phyloP scores from a whole-genome alignment of 164 flowering plant species.

The Annona squamosa region DNA sequence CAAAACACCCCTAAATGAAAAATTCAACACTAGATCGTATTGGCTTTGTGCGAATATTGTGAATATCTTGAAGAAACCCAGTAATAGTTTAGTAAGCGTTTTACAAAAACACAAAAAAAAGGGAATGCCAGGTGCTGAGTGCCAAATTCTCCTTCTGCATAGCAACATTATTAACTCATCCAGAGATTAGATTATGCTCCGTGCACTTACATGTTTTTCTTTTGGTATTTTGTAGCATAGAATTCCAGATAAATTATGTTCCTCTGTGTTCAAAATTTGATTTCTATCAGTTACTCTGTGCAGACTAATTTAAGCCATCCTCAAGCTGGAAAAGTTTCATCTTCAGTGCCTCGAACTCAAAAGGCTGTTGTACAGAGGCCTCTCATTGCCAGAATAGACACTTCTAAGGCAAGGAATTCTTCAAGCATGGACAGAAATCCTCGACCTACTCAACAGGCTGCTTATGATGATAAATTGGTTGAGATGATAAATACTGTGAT shows the following conservation, averaged over 20 bases:
- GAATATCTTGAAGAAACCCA: too few species aligned
- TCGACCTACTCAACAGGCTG: constrained; percentile 42
- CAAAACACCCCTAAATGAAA: too few species aligned
- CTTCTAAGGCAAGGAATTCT: constrained; percentile 21
- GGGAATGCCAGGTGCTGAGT: too few species aligned
- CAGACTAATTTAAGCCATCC: constrained; percentile 37
- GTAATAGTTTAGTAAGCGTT: too few species aligned
- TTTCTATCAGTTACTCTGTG: constrained; percentile 7
- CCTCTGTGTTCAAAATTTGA: background rate
- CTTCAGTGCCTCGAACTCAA: constrained; percentile 24
- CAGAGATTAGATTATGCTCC: background rate
- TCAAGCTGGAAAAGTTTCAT: constrained; percentile 26
- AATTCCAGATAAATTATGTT: background rate
- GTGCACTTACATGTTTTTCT: too few species aligned
- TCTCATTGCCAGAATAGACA: constrained; percentile 18
- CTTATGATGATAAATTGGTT: constrained; percentile 66
- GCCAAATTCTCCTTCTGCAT: too few species aligned
- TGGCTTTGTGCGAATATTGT: too few species aligned
- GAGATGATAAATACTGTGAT: constrained; percentile 88
- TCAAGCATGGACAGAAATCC: constrained; percentile 26
- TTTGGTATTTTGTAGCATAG: background rate
- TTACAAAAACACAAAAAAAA: too few species aligned
- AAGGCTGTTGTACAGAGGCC: constrained; percentile 26
- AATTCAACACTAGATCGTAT: too few species aligned
- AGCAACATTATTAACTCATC: background rate